phyloP scores from a whole-genome alignment of 2,329 filamentous ascomycete genomes.

The Cordyceps farinosa region DNA sequence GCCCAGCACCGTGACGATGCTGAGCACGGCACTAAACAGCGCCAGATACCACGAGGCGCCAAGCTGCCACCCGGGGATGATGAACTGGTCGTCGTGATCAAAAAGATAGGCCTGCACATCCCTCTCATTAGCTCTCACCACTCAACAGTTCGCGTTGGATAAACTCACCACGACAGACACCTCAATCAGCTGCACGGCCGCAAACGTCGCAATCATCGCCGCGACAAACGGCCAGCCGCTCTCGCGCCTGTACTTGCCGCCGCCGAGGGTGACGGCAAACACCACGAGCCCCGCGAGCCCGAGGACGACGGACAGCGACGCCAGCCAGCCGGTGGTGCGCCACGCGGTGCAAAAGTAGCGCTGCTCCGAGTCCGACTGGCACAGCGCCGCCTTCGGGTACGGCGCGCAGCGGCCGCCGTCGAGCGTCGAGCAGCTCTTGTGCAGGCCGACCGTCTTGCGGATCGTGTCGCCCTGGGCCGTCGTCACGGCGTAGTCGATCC shows the following conservation, averaged over 20 bases:
- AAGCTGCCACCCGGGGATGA: conserved; percentile 73
- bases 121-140: neutral
- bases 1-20: conserved; percentile 51
- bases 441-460: conserved; percentile 69
- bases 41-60: conserved; percentile 76
- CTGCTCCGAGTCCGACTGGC: conserved; percentile 39
- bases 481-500: conserved; percentile 62
- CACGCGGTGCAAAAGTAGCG: conserved; percentile 88
- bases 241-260: conserved; percentile 76
- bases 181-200: conserved; percentile 66
- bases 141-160: neutral
- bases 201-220: conserved; percentile 61
- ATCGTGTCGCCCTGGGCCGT: conserved; percentile 45
- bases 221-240: conserved; percentile 76
- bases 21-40: conserved; percentile 52
- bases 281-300: conserved; percentile 77
- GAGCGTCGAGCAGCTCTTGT: conserved; percentile 73
- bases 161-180: conserved; percentile 76
- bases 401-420: conserved; percentile 55
- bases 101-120: conserved; percentile 70
- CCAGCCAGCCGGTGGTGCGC: conserved; percentile 82
- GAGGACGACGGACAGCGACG: conserved; percentile 78
- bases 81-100: conserved; percentile 79
- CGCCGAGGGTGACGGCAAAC: conserved; percentile 72
- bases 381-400: conserved; percentile 34